A percentile compares a stretch with the other conserved stretches of the same genome.
Conservation (phyloP, 495 filamentous ascomycete genomes). For the Sphaerosporella brunnea region DNA sequence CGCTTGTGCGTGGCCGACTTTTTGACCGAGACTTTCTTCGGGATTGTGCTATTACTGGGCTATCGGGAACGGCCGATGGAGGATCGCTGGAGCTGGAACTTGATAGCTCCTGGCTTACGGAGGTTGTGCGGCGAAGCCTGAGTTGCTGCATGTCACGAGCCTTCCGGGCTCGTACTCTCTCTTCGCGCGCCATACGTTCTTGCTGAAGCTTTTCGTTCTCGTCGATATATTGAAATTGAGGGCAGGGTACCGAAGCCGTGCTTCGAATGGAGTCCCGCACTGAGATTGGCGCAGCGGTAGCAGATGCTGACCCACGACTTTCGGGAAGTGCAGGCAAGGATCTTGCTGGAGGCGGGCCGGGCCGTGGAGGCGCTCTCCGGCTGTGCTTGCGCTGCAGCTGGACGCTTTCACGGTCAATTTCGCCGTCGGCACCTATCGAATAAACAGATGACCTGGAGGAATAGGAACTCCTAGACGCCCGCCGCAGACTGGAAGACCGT, state of each 20-base stretch:
- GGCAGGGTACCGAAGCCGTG: no score
- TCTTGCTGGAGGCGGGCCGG: constrained; percentile 29
- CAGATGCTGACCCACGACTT: not conserved
- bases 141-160: constrained; percentile 20
- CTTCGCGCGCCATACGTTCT: constrained; percentile 9
- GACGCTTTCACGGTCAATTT: constrained; percentile 15
- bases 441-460: constrained; percentile 16
- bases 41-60: no score
- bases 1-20: no score
- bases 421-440: constrained; percentile 15
- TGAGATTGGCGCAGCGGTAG: not conserved
- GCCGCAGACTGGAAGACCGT: constrained; percentile 3
- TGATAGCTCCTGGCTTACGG: not conserved
- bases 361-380: constrained; percentile 19
- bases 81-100: no score
- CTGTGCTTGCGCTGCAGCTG: constrained; percentile 13
- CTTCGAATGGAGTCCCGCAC: not conserved
- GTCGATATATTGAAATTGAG: no score
- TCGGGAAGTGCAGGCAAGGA: constrained; percentile 29
- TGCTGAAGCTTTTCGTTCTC: not conserved
- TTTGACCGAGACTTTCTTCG: no score
- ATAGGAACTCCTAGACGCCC: not conserved
- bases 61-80: no score
- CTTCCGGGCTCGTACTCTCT: constrained; percentile 22
- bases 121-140: constrained; percentile 2